phyloP scores from a whole-genome alignment of 768 basidiomycete species.

The Amanita phalloides region DNA sequence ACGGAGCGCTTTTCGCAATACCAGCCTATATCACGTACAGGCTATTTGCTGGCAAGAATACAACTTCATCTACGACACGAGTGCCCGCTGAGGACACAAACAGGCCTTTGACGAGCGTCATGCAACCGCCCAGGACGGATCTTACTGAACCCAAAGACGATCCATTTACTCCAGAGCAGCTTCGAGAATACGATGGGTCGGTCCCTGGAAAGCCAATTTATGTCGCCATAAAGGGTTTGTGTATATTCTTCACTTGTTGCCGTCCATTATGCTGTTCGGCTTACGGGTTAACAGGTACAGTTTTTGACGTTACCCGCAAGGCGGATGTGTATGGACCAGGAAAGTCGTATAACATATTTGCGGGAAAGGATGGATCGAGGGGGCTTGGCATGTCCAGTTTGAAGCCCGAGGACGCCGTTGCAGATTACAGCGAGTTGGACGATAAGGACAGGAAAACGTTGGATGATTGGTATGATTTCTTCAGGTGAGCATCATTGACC shows the following conservation, averaged over 20 bases:
- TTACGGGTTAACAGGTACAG: conserved; percentile 41
- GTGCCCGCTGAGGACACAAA: conserved; percentile 17
- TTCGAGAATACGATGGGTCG: conserved; percentile 64
- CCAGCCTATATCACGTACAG: conserved; percentile 18
- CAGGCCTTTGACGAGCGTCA: conserved; percentile 43
- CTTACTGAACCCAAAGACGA: conserved; percentile 67
- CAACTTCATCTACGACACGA: conserved; percentile 3
- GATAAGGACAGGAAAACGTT: conserved; percentile 70
- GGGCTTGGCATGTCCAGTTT: conserved; percentile 87
- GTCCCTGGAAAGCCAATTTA: conserved; percentile 65
- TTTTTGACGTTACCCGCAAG: conserved; percentile 87
- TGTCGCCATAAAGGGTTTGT: conserved; percentile 83
- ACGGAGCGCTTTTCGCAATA: conserved; percentile 14
- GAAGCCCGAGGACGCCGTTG: conserved; percentile 73
- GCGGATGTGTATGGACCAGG: conserved; percentile 84
- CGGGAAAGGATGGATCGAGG: conserved; percentile 87
- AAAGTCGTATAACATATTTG: conserved; percentile 73
- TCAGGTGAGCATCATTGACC: conserved; percentile 45
- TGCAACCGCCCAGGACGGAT: conserved; percentile 55
- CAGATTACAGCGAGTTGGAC: conserved; percentile 73
- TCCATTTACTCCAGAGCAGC: conserved; percentile 58
- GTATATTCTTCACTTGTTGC: not conserved
- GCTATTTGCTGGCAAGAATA: conserved; percentile 2
- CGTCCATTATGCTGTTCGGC: not conserved
- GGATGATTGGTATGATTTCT: conserved; percentile 86